Base-by-base conservation (phyloP, 2,329 filamentous ascomycete genomes). In the Aureobasidium vineae region DNA sequence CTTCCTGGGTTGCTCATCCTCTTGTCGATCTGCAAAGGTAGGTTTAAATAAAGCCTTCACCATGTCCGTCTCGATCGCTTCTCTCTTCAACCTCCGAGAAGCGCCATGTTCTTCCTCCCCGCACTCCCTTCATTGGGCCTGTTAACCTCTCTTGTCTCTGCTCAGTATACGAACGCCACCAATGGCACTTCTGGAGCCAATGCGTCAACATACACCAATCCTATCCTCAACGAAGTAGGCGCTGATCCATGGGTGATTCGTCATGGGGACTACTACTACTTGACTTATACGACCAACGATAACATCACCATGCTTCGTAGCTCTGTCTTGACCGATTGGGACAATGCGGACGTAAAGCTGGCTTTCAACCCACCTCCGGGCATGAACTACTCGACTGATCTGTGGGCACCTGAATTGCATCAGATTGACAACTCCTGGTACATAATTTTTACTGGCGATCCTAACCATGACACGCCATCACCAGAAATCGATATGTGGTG, bases 401-500 rank as follows among this genome's bases (percentile, higher is more conserved):
- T 83, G 7, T 84, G 82, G 81, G 81, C 81, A 6, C 82, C 81
- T 2, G 81, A 84, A 68, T 72, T 84, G 11, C 82, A 84, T 70
- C 72, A 75, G n/a, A 75, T 83, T 49, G 73, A 78, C 66, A 75
- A 75, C 50, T 76, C 72, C 15, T 84, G 82, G 82, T 83, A 82
- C 70, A 75, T 83, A 63, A 83, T 84, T 69, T 84, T 83, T 73
- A 84, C 81, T 2, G 82, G 80, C 5, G 81, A 83, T 67, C 80
- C 81, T 1, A 77, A 78, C 67, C 71, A 72, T 38, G 82, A 84
- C 70, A 68, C 68, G 3, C 81, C 81, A 1, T 77, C 80, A 0
- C 81, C 81, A 0, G 77, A 80, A 66, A 75, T 78, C 5, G 81
- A 83, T 66, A 81, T 81, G 76, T 77, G 77, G 70, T 83, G 81